phyloP scores from a whole-genome alignment of 805 yeast species.

The Candida loeiensis region DNA sequence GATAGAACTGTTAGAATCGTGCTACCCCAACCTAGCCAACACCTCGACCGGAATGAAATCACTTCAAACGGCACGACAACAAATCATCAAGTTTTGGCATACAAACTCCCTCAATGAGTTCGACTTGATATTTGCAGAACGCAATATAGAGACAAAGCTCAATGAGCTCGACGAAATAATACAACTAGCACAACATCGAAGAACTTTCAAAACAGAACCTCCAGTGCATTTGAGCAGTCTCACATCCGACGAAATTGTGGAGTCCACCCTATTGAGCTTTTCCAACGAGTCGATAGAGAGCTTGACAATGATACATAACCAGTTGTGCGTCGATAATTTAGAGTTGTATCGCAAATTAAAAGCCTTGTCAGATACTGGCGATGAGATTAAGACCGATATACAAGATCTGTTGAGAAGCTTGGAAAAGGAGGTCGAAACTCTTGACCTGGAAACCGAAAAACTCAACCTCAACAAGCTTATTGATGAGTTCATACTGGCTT shows the following conservation, averaged over 20 bases:
- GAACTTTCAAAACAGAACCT: constrained; percentile 9
- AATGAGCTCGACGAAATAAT: constrained; percentile 48
- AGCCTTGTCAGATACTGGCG: constrained; percentile 19
- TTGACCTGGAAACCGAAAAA: constrained; percentile 17
- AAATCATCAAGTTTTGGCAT: constrained; percentile 51
- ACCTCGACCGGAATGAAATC: constrained; percentile 43
- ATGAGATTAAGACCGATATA: constrained; percentile 19
- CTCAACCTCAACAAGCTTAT: constrained; percentile 22
- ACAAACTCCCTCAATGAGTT: constrained; percentile 50
- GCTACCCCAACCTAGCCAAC: constrained; percentile 53
- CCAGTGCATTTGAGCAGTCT: constrained; percentile 24
- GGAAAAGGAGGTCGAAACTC: constrained; percentile 16
- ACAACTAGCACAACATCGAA: constrained; percentile 35
- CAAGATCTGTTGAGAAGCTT: constrained; percentile 20
- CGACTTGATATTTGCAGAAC: constrained; percentile 49
- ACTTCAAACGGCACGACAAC: constrained; percentile 48
- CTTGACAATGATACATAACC: constrained; percentile 33
- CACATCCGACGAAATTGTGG: constrained; percentile 30
- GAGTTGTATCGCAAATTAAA: constrained; percentile 24
- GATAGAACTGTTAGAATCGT: constrained; percentile 47
- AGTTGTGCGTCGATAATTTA: constrained; percentile 33
- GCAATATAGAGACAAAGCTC: constrained; percentile 41
- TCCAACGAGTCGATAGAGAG: constrained; percentile 23
- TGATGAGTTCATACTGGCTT: constrained; percentile 11
- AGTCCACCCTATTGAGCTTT: constrained; percentile 23